These are phyloP conservation scores for Benincasa hispida DNA, from an alignment of 306 rosid species.

Conservation along the genomic window DNA sequence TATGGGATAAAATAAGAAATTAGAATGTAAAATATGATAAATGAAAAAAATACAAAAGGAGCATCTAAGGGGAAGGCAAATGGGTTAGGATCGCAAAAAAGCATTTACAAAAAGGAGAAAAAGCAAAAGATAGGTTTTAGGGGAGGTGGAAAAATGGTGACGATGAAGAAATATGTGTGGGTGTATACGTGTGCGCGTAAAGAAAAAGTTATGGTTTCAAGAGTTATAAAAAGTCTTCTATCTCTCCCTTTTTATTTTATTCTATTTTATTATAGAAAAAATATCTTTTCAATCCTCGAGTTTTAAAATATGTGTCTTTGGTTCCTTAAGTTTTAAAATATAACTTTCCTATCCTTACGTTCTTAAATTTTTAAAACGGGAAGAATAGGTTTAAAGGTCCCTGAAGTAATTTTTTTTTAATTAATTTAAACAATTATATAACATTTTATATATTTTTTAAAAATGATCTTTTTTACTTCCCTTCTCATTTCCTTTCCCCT, in stretches of 20 bases:
- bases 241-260: background rate
- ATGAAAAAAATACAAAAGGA: constrained; percentile 10
- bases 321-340: too few species aligned
- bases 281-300: too few species aligned
- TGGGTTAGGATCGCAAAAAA: constrained; percentile 18
- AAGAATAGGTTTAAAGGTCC: too few species aligned
- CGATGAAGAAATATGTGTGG: constrained; percentile 14
- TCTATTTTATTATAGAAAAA: too few species aligned
- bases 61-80: constrained; percentile 37
- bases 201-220: constrained; percentile 27
- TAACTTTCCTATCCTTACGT: too few species aligned
- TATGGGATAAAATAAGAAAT: background rate
- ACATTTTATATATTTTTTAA: too few species aligned
- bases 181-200: constrained; percentile 17
- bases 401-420: too few species aligned
- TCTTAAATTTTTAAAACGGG: too few species aligned
- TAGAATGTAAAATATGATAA: background rate
- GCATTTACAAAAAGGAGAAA: constrained; percentile 14
- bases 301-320: too few species aligned
- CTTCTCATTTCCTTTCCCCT: too few species aligned
- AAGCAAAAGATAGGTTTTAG: constrained; percentile 19
- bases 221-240: constrained; percentile 12
- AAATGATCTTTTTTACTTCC: too few species aligned
- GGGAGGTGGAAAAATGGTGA: constrained; percentile 22
- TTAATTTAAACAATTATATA: too few species aligned